These are phyloP conservation scores for Ophiostoma ulmi DNA, from an alignment of 2,329 filamentous ascomycete genomes.

Conservation along the genomic window DNA sequence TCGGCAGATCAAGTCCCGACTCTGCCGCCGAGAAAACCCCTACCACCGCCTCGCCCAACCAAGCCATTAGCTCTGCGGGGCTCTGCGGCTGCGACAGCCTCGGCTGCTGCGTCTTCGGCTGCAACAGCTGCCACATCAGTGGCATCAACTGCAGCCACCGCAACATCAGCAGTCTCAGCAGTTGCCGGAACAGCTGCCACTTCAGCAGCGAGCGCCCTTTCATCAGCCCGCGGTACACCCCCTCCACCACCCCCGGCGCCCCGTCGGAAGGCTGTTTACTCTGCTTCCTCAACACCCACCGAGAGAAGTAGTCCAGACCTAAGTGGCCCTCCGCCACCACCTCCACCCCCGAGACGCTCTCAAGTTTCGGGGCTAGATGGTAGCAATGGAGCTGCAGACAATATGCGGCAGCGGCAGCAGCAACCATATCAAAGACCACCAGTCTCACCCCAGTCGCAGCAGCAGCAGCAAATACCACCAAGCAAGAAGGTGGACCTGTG, in stretches of 20 bases:
- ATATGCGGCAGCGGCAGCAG: constrained; percentile 23
- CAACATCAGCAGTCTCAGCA: not conserved
- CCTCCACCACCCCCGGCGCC: constrained; percentile 23
- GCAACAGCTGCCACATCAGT: not conserved
- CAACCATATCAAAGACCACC: constrained; percentile 21
- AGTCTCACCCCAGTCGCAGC: constrained; percentile 24
- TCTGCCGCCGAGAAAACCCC: constrained; percentile 31
- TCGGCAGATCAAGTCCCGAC: not conserved
- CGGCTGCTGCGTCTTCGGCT: not conserved
- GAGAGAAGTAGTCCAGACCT: constrained; percentile 19
- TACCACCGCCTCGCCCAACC: constrained; percentile 50
- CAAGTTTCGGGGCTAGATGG: not conserved
- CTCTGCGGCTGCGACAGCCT: constrained; percentile 36
- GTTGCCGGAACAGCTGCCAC: constrained; percentile 15
- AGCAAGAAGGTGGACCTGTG: constrained; percentile 71
- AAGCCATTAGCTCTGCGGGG: constrained; percentile 53
- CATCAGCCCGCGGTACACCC: not conserved
- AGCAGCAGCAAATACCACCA: constrained; percentile 22
- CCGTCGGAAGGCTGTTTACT: constrained; percentile 14
- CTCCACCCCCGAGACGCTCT: constrained; percentile 22
- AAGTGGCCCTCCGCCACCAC: constrained; percentile 23
- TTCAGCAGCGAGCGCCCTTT: not conserved
- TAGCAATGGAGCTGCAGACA: not conserved
- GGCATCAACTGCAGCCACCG: not conserved
- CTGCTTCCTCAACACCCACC: constrained; percentile 36